Base-by-base conservation (phyloP, 306 rosid species). In the Trifolium pratense region DNA sequence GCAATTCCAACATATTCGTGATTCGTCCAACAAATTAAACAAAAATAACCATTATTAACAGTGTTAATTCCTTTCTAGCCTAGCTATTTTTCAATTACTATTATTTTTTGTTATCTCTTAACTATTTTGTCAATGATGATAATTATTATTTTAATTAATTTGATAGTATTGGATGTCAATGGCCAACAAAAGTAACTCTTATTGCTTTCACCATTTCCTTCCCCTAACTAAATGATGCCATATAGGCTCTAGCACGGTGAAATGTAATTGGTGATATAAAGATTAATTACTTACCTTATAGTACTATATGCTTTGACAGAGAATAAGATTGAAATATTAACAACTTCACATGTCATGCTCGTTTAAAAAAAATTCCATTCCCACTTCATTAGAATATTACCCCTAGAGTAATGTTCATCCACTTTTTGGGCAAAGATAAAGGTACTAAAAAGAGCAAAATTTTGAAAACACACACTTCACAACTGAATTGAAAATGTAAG, bases 171-270 rank as follows among this genome's bases (percentile, higher is more conserved):
- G 65, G 63, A 53, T 59, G 23, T 76, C 45, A 82, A 62, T 56
- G 68, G 40, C 52, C 43, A 57, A 21, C 67, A 79, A 73, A 36
- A 36, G 39, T 43, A 67, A 45, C 7, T 37, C 42, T 20, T 76
- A 55, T 73, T 62, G 71, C 78, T 76, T 72, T 80, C 58, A 76
- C 68, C 57, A n/a, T 64, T 56, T 78, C 48, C 76, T 56, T 78
- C 48, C 76, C 46, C n/a, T n/a, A 16, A 49, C 52, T 18, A 45
- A 43, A 69, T 45, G 67, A 68, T 74, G 75, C 55, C 42, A 60
- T 70, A 68, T 68, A 61, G 43, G 34, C 3, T 39, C 70, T 65
- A 65, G 52, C 6, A 80, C 1, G 17, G 81, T 76, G 59, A 51
- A 29, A 59, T 59, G 20, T 15, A n/a, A 59, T 26, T 63, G 23